These are phyloP conservation scores for Blastobotrys robertii DNA, from an alignment of 805 yeast species.

Conservation along the genomic window DNA sequence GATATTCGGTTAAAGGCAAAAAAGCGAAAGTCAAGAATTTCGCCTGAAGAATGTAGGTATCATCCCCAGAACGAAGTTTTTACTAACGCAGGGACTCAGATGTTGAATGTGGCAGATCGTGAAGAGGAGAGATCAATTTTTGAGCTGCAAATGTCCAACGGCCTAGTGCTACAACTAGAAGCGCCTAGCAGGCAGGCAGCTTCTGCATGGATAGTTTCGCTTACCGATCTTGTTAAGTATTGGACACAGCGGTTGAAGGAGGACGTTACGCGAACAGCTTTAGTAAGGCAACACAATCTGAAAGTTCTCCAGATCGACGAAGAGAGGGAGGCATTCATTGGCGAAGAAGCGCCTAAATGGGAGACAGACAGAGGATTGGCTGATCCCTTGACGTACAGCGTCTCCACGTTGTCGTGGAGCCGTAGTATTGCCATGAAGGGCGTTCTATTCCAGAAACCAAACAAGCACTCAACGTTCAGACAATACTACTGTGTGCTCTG, in stretches of 20 bases:
- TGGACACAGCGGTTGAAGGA: constrained; percentile 46
- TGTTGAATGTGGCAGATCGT: constrained; percentile 8
- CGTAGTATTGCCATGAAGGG: constrained; percentile 59
- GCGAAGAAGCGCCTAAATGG: constrained; percentile 41
- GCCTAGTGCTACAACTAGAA: constrained; percentile 35
- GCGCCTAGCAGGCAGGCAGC: constrained; percentile 38
- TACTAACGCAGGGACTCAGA: constrained; percentile 8
- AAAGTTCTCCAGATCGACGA: constrained; percentile 42
- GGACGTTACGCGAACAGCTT: constrained; percentile 32
- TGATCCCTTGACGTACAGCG: constrained; percentile 43
- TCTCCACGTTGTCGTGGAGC: constrained; percentile 49
- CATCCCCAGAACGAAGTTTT: too few relatives aligned
- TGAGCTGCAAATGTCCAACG: constrained; percentile 40
- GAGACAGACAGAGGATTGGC: constrained; percentile 43
- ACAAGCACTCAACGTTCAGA: constrained; percentile 57
- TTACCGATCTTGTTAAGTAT: constrained; percentile 38
- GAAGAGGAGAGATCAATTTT: constrained; percentile 37
- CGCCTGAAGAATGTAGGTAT: not conserved
- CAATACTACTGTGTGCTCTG: constrained; percentile 54
- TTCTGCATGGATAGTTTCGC: constrained; percentile 46
- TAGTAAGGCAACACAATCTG: constrained; percentile 38
- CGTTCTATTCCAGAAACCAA: constrained; percentile 54
- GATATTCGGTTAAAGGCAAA: constrained; percentile 27
- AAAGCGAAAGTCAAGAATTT: constrained; percentile 1
- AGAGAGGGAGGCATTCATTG: constrained; percentile 44